Conservation (phyloP, 805 yeast species). For the Starmerella riodocensis region DNA sequence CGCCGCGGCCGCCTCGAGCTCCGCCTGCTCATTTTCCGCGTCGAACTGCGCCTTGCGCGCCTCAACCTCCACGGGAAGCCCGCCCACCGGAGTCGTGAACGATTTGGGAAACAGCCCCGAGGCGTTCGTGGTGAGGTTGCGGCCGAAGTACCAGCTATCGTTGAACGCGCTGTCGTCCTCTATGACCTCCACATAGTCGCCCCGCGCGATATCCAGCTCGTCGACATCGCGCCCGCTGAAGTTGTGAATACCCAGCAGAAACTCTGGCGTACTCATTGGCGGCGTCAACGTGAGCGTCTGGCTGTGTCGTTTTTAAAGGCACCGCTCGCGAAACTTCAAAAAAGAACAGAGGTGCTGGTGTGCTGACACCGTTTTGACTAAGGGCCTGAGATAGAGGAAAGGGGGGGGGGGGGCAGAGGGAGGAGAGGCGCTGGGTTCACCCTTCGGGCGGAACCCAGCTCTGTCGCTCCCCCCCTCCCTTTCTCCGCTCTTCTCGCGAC, state of each 20-base stretch:
- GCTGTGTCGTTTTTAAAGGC: too few species aligned
- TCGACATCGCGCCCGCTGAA: slow-evolving; percentile 80
- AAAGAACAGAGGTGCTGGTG: too few species aligned
- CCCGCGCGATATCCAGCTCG: slow-evolving; percentile 65
- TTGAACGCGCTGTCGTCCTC: slow-evolving; percentile 87
- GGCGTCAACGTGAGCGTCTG: too few species aligned
- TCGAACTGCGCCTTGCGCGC: neutral
- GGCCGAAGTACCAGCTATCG: slow-evolving; percentile 85
- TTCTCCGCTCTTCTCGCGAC: too few species aligned
- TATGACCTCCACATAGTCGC: slow-evolving; percentile 77
- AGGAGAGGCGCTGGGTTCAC: too few species aligned
- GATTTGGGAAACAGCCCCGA: slow-evolving; percentile 87
- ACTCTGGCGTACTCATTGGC: slow-evolving; percentile 13
- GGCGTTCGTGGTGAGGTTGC: slow-evolving; percentile 49
- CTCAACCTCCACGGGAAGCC: slow-evolving; percentile 13
- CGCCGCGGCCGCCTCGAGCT: neutral
- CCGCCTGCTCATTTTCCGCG: neutral
- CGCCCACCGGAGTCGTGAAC: slow-evolving; percentile 40
- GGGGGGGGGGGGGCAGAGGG: too few species aligned
- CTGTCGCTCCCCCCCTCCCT: too few species aligned
- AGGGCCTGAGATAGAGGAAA: too few species aligned
- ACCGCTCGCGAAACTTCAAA: too few species aligned
- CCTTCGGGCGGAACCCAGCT: too few species aligned
- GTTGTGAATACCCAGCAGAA: slow-evolving; percentile 59
- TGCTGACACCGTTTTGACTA: too few species aligned